phyloP scores from a whole-genome alignment of 164 flowering plant genomes.

The Cinnamomum micranthum region DNA sequence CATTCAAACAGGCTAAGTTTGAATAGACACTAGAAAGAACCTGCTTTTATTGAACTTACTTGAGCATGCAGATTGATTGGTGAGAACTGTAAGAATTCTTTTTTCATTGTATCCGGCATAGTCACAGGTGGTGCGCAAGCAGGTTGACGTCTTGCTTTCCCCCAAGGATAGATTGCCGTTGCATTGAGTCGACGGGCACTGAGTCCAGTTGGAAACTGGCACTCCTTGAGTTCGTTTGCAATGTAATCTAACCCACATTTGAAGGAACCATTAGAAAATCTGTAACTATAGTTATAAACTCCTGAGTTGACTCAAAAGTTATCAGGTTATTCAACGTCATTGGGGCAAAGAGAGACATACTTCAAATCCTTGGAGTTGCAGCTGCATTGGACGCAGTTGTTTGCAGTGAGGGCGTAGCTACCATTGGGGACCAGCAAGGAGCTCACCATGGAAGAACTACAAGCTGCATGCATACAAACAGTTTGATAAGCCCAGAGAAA shows the following conservation, averaged over 20 bases:
- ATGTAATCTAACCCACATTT: constrained; percentile 41
- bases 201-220: constrained; percentile 22
- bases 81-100: constrained; percentile 35
- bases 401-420: constrained; percentile 52
- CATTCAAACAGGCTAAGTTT: too few relatives aligned
- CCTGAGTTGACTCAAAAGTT: background rate
- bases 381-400: constrained; percentile 58
- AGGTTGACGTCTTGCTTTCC: constrained; percentile 17
- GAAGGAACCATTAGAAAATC: background rate
- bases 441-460: constrained; percentile 41
- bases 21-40: background rate
- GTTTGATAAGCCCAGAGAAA: background rate
- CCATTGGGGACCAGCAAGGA: constrained; percentile 50
- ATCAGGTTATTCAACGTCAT: background rate
- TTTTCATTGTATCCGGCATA: constrained; percentile 56
- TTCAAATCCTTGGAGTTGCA: constrained; percentile 41
- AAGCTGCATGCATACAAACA: constrained; percentile 33
- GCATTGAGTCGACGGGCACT: constrained; percentile 56
- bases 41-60: constrained; percentile 1
- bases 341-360: constrained; percentile 28
- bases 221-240: constrained; percentile 40
- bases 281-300: background rate
- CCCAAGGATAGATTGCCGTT: constrained; percentile 34
- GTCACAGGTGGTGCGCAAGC: constrained; percentile 39
- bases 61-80: constrained; percentile 36